These are phyloP conservation scores for Aspergillus intermedius DNA, from an alignment of 2,329 filamentous ascomycete genomes.

Conservation along the genomic window DNA sequence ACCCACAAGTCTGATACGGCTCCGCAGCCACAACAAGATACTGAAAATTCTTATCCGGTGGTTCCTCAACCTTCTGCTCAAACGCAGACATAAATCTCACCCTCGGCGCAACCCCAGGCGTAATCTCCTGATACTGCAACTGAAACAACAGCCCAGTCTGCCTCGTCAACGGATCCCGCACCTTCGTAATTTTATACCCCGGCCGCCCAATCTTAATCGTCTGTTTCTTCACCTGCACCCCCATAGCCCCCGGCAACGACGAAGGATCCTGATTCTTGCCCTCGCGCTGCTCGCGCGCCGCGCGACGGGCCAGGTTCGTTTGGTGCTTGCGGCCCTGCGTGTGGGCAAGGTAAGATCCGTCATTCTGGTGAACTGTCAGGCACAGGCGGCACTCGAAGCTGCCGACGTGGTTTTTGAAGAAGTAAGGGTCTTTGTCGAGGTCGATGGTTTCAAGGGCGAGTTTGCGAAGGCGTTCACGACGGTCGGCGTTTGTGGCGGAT, in stretches of 20 bases:
- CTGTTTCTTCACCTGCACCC: slow-evolving; percentile 73
- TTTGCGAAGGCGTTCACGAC: slow-evolving; percentile 92
- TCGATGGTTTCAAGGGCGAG: slow-evolving; percentile 98
- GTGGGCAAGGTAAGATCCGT: slow-evolving; percentile 96
- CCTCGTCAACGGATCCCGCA: slow-evolving; percentile 76
- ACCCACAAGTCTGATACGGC: slow-evolving; percentile 94
- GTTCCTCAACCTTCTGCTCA: slow-evolving; percentile 89
- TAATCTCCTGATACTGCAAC: slow-evolving; percentile 89
- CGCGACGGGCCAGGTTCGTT: slow-evolving; percentile 91
- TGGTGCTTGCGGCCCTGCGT: slow-evolving; percentile 98
- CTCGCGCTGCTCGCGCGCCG: slow-evolving; percentile 90
- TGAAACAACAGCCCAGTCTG: slow-evolving; percentile 94
- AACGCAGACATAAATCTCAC: slow-evolving; percentile 98
- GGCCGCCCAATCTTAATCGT: slow-evolving; percentile 91
- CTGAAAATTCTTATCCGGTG: slow-evolving; percentile 85
- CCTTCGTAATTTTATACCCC: slow-evolving; percentile 97
- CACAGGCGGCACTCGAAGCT: slow-evolving; percentile 97
- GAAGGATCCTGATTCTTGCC: slow-evolving; percentile 60
- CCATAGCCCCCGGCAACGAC: slow-evolving; percentile 65
- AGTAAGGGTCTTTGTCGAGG: slow-evolving; percentile 98
- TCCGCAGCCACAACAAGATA: slow-evolving; percentile 93
- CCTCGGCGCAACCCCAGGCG: slow-evolving; percentile 65
- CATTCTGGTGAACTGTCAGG: slow-evolving; percentile 96
- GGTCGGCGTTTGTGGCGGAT: slow-evolving; percentile 91
- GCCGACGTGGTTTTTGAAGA: slow-evolving; percentile 99